These are phyloP conservation scores for Suillus paluster DNA, from an alignment of 768 basidiomycete species.

Conservation along the genomic window DNA sequence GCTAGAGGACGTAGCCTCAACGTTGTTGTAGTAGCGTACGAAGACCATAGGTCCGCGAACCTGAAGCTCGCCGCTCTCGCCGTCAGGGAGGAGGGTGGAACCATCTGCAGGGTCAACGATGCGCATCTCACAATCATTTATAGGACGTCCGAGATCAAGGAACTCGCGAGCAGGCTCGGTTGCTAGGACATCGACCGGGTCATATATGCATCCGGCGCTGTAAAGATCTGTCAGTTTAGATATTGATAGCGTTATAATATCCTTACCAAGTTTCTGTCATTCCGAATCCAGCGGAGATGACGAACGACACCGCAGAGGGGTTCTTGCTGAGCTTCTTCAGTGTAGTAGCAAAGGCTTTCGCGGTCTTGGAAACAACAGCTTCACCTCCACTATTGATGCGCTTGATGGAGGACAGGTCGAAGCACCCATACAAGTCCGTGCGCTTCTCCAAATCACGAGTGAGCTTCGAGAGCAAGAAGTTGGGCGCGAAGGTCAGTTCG, in stretches of 20 bases:
- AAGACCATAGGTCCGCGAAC: slow-evolving; percentile 46
- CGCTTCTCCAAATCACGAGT: slow-evolving; percentile 36
- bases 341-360: slow-evolving; percentile 39
- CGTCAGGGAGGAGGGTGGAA: slow-evolving; percentile 26
- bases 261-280: slow-evolving; percentile 49
- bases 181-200: slow-evolving; percentile 29
- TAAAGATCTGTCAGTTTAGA: background rate
- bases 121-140: slow-evolving; percentile 40
- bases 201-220: slow-evolving; percentile 46
- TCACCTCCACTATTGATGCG: slow-evolving; percentile 49
- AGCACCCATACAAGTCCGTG: slow-evolving; percentile 24
- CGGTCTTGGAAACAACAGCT: slow-evolving; percentile 43
- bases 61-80: slow-evolving; percentile 44
- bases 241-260: background rate
- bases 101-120: slow-evolving; percentile 36
- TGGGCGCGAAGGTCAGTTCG: slow-evolving; percentile 41
- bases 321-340: slow-evolving; percentile 31
- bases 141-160: slow-evolving; percentile 40
- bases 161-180: slow-evolving; percentile 33
- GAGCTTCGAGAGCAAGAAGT: slow-evolving; percentile 47
- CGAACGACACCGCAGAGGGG: slow-evolving; percentile 13
- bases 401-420: slow-evolving; percentile 40
- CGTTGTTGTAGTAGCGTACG: slow-evolving; percentile 53
- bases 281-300: slow-evolving; percentile 38
- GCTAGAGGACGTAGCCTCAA: slow-evolving; percentile 48